Evolutionary conservation across 495 filamentous ascomycete species (phyloP).

Genomic region (Chaetomium fimeti): DNA sequence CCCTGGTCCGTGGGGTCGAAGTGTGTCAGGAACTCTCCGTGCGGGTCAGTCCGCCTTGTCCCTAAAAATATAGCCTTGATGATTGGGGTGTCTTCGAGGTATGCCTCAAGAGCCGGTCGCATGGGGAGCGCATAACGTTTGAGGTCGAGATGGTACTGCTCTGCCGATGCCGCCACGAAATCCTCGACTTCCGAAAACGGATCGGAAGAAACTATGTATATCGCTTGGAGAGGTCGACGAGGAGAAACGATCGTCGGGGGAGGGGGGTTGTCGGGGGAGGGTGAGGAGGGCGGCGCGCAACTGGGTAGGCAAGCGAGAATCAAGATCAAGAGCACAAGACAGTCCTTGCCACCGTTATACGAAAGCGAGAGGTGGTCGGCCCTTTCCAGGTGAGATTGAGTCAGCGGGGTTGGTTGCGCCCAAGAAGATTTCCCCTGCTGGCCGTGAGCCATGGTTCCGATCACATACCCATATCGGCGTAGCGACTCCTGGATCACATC

Average conservation of each 20-base stretch:
- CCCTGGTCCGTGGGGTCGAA: slow-evolving; percentile 85
- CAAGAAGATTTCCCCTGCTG: background rate
- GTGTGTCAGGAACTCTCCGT: slow-evolving; percentile 70
- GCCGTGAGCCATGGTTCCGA: slow-evolving; percentile 14
- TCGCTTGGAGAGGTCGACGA: slow-evolving; percentile 58
- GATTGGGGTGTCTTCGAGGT: slow-evolving; percentile 59
- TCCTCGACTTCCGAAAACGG: slow-evolving; percentile 82
- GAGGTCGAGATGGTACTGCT: slow-evolving; percentile 72
- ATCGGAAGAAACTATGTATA: slow-evolving; percentile 79
- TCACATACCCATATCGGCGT: slow-evolving; percentile 61
- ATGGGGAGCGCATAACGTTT: slow-evolving; percentile 74
- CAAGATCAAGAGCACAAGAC: slow-evolving; percentile 86
- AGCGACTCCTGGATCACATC: slow-evolving; percentile 71
- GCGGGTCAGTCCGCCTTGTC: slow-evolving; percentile 87
- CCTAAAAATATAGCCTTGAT: slow-evolving; percentile 90
- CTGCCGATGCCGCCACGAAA: slow-evolving; percentile 67
- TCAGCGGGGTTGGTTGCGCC: slow-evolving; percentile 11
- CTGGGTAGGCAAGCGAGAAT: slow-evolving; percentile 68
- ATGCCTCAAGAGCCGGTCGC: slow-evolving; percentile 73
- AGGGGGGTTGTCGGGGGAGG: slow-evolving; percentile 33
- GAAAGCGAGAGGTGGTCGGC: slow-evolving; percentile 80
- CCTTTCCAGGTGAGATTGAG: slow-evolving; percentile 42
- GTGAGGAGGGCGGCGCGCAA: slow-evolving; percentile 31
- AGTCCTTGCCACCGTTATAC: slow-evolving; percentile 98
- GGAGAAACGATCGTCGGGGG: background rate